These are phyloP conservation scores for Metarhizium humberi DNA, from an alignment of 2,329 filamentous ascomycete genomes.

Conservation along the genomic window DNA sequence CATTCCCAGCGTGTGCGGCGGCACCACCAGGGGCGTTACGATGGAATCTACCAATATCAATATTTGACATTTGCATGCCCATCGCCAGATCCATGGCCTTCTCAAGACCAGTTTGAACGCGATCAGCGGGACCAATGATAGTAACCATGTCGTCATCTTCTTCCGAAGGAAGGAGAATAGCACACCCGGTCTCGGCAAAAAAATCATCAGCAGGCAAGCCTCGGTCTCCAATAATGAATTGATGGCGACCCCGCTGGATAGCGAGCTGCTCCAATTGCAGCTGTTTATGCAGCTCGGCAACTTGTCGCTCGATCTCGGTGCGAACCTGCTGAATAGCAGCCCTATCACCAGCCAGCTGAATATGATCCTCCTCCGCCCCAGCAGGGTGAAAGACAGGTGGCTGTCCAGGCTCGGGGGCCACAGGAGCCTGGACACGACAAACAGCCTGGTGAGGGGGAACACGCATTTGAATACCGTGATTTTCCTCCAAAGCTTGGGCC, in stretches of 20 bases:
- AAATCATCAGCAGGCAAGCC: conserved; percentile 78
- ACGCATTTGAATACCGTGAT: conserved; percentile 68
- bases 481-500: conserved; percentile 62
- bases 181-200: conserved; percentile 81
- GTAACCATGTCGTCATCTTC: conserved; percentile 78
- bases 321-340: conserved; percentile 70
- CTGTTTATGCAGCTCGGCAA: conserved; percentile 64
- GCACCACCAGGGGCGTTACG: conserved; percentile 62
- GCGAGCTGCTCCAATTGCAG: conserved; percentile 70
- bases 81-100: conserved; percentile 82
- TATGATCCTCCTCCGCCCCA: conserved; percentile 59
- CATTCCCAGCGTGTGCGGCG: conserved; percentile 69
- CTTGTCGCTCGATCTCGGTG: conserved; percentile 70
- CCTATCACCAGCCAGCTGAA: conserved; percentile 80
- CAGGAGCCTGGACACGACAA: conserved; percentile 59
- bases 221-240: conserved; percentile 85
- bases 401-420: conserved; percentile 51
- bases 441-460: conserved; percentile 76
- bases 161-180: conserved; percentile 69
- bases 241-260: conserved; percentile 80
- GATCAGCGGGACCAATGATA: conserved; percentile 69
- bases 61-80: conserved; percentile 73
- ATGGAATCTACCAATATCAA: conserved; percentile 76
- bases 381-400: conserved; percentile 63
- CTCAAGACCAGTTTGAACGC: conserved; percentile 66